Evolutionary conservation across 139 green algal genomes (phyloP), one percentile per base, ranked within the genome.

Genomic region (Picocystis salinarum): DNA sequence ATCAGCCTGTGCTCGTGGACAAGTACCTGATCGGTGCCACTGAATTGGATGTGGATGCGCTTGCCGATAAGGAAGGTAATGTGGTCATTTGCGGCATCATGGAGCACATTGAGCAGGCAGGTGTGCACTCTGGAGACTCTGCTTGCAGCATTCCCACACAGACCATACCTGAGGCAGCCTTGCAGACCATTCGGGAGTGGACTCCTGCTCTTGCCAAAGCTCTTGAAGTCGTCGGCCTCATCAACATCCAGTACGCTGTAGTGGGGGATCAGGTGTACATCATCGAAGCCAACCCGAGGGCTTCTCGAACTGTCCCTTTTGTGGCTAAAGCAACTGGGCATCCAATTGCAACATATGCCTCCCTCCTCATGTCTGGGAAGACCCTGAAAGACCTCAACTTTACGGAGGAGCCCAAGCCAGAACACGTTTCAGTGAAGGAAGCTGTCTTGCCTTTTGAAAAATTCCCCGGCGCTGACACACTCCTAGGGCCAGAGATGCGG

Each of bases 361-460:
- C 69, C 7, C 69, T 95, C 39, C 55, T 93, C 17, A 96, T 99
- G 89, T 42, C 66, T 3, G 89, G 88, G 28, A 55, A 74, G 42
- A 88, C 69, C 1, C 76, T 96, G 33, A 9, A 65, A 9, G 76
- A 96, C 25, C 42, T 98, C 2, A 49, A 46, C 30, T 86, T 95
- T 58, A 88, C 67, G 1, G 59, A 85, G 55, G 87, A 93, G 76
- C 61, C 79, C n/a, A 40, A 62, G 20, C 48, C 52, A 11, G 64
- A 73, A 25, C 88, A 99, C 53, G 88, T 99, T 20, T 66, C 83
- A 0, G 88, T 99, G 25, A 99, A 99, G 73, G 89, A 99, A 67
- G 89, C 90, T 19, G 87, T 97, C 48, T 72, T 99, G 48, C 89
- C 89, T 2, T 99, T 97, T 65, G 80, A 90, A 63, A 99, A 99